phyloP scores from a whole-genome alignment of 2,329 filamentous ascomycete species.

The Cladosporium sphaerospermum region DNA sequence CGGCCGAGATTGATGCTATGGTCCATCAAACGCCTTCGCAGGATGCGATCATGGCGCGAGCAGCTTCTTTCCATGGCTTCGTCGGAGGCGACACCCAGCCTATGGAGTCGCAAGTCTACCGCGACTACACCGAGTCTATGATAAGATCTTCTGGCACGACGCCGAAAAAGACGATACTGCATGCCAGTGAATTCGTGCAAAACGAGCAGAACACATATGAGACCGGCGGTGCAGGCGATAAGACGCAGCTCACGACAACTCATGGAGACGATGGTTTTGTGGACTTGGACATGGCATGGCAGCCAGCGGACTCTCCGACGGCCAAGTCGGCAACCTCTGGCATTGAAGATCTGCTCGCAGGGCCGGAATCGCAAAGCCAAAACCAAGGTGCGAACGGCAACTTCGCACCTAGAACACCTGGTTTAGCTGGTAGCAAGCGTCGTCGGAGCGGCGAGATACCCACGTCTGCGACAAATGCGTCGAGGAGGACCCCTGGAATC shows the following conservation, averaged over 20 bases:
- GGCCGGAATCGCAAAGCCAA: constrained; percentile 22
- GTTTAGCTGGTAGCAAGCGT: constrained; percentile 35
- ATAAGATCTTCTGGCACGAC: constrained; percentile 11
- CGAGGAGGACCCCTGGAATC: constrained; percentile 34
- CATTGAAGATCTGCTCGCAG: constrained; percentile 21
- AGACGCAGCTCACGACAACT: constrained; percentile 15
- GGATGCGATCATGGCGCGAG: constrained; percentile 13
- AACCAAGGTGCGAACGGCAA: constrained; percentile 1
- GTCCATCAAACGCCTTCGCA: constrained; percentile 16
- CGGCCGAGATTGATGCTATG: constrained; percentile 21
- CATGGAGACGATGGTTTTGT: constrained; percentile 29
- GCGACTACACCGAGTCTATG: constrained; percentile 34
- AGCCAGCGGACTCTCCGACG: constrained; percentile 13
- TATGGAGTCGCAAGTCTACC: constrained; percentile 42
- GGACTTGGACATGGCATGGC: constrained; percentile 25
- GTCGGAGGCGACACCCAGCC: constrained; percentile 42
- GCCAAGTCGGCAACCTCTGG: constrained; percentile 17
- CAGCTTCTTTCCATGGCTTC: constrained; percentile 33
- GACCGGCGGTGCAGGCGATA: background rate
- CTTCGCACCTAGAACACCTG: constrained; percentile 36
- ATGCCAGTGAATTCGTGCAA: constrained; percentile 11
- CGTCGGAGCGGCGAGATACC: constrained; percentile 34
- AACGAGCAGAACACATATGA: constrained; percentile 11
- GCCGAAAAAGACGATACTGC: constrained; percentile 16
- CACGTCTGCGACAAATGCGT: constrained; percentile 35